Conservation (phyloP, 306 rosid species). For the Cyamopsis tetragonoloba region DNA sequence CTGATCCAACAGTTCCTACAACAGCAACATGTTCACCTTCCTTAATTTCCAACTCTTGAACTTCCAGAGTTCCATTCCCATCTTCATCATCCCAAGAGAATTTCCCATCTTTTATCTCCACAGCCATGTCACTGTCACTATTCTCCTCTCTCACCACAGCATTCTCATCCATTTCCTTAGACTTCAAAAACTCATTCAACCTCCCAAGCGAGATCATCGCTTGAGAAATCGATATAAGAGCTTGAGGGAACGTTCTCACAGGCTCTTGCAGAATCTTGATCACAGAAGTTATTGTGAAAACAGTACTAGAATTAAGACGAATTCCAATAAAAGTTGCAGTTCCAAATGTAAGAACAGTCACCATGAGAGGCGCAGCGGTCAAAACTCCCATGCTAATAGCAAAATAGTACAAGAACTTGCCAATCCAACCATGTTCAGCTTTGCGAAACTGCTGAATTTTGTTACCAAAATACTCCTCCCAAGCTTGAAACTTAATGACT, state of each 20-base stretch:
- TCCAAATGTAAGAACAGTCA: conserved; percentile 64
- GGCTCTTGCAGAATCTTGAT: conserved; percentile 84
- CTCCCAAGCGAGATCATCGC: conserved; percentile 70
- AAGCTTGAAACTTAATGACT: conserved; percentile 86
- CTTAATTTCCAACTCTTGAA: conserved; percentile 46
- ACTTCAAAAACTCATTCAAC: conserved; percentile 63
- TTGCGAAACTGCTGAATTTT: conserved; percentile 53
- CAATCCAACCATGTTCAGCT: conserved; percentile 66
- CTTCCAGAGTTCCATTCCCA: conserved; percentile 39
- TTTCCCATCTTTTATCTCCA: conserved; percentile 49
- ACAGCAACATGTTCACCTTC: conserved; percentile 68
- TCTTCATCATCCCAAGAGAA: conserved; percentile 79
- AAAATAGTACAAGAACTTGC: conserved; percentile 67
- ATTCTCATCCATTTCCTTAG: conserved; percentile 56
- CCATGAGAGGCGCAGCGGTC: conserved; percentile 44
- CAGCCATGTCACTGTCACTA: conserved; percentile 35
- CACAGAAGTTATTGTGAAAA: conserved; percentile 67
- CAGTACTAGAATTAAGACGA: conserved; percentile 54
- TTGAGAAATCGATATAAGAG: conserved; percentile 70
- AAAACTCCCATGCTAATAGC: conserved; percentile 46
- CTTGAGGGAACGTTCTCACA: conserved; percentile 68
- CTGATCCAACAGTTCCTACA: conserved; percentile 86
- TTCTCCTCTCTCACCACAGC: conserved; percentile 51
- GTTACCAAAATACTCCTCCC: conserved; percentile 75
- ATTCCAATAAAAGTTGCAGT: conserved; percentile 54